These are phyloP conservation scores for Pilasporangium apinafurcum DNA, from an alignment of 352 stramenopile species.

Conservation along the genomic window DNA sequence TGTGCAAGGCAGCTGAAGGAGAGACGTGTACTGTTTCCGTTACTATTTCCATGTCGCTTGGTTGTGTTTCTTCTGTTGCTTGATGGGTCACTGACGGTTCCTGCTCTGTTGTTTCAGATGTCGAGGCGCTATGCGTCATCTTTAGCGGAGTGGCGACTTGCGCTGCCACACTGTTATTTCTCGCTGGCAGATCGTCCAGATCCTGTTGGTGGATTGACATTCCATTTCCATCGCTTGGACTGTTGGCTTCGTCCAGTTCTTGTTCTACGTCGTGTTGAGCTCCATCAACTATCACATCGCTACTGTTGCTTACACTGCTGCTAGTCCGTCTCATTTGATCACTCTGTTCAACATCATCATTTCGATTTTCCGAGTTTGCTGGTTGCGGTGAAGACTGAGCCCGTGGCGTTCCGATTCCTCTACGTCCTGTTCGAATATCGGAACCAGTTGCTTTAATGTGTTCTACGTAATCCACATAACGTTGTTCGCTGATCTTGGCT, in stretches of 20 bases:
- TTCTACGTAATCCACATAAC: slow-evolving; percentile 68
- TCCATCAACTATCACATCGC: slow-evolving; percentile 21
- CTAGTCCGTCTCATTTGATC: slow-evolving; percentile 8
- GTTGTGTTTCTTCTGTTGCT: neutral
- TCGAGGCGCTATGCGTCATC: slow-evolving; percentile 40
- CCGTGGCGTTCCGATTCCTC: slow-evolving; percentile 9
- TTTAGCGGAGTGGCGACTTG: slow-evolving; percentile 25
- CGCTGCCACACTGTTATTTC: slow-evolving; percentile 23
- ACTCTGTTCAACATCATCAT: neutral
- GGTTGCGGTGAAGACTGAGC: neutral
- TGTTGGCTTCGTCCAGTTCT: neutral
- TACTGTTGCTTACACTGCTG: slow-evolving; percentile 18
- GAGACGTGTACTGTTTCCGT: too few relatives aligned
- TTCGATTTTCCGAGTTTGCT: neutral
- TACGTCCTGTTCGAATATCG: slow-evolving; percentile 70
- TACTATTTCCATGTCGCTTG: neutral
- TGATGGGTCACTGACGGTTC: neutral
- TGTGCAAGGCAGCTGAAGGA: slow-evolving; percentile 4
- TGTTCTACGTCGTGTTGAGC: too few relatives aligned
- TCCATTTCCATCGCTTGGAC: neutral
- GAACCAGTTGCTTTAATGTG: slow-evolving; percentile 61
- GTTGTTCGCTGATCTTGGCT: slow-evolving; percentile 61
- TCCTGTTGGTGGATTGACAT: slow-evolving; percentile 15
- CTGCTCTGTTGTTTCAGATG: slow-evolving; percentile 1
- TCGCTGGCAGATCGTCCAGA: slow-evolving; percentile 43